These are phyloP conservation scores for Mollisiaceae sp. DNA, from an alignment of 2,329 filamentous ascomycete species.

Conservation along the genomic window DNA sequence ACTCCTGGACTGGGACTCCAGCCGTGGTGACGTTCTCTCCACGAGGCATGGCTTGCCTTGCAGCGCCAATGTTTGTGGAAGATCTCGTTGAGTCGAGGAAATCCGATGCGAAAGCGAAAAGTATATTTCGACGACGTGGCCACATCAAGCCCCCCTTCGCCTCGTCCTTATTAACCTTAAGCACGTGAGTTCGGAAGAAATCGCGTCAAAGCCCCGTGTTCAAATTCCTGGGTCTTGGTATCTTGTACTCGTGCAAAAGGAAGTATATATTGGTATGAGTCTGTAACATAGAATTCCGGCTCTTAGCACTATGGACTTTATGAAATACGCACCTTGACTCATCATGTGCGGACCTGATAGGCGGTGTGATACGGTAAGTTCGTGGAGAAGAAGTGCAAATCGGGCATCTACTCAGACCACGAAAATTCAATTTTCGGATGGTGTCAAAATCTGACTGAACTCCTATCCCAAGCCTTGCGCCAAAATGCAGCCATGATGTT, in stretches of 20 bases:
- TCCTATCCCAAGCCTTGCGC: background rate
- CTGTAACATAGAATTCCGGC: too few relatives aligned
- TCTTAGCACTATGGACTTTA: too few relatives aligned
- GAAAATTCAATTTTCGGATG: too few relatives aligned
- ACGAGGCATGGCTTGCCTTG: constrained; percentile 23
- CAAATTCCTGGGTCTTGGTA: background rate
- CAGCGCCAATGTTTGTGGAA: background rate
- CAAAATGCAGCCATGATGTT: background rate
- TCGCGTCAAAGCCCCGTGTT: background rate
- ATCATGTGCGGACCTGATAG: too few relatives aligned
- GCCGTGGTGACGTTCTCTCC: constrained; percentile 24
- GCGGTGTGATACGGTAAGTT: too few relatives aligned
- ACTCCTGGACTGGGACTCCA: background rate
- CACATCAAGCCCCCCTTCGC: background rate
- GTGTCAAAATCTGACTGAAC: background rate
- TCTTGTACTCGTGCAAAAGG: background rate
- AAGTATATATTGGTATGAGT: background rate
- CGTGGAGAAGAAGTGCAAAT: too few relatives aligned
- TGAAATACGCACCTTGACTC: too few relatives aligned
- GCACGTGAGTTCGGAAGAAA: background rate
- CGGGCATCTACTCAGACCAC: too few relatives aligned
- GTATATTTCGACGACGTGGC: constrained; percentile 21
- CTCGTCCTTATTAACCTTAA: background rate
- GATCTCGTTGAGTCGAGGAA: background rate
- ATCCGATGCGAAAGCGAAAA: constrained; percentile 11